Percentiles rank a stretch among this genome's conserved stretches.
phyloP scores from a whole-genome alignment of 108 stramenopile species.

The Craspedostauros australis region DNA sequence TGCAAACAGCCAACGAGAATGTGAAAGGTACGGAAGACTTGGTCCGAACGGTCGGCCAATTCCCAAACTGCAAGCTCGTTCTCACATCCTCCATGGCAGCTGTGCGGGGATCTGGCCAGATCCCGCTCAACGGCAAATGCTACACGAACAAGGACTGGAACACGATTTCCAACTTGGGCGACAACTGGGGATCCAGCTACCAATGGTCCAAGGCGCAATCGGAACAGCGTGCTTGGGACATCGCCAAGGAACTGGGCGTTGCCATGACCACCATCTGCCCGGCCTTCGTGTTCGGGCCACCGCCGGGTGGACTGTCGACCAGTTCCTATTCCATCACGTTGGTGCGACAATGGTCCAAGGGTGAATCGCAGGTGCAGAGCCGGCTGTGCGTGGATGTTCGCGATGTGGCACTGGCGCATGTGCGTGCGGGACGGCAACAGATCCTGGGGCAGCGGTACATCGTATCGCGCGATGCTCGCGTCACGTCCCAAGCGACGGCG shows the following conservation, averaged over 20 bases:
- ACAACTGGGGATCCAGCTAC: slow-evolving; percentile 77
- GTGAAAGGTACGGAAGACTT: slow-evolving; percentile 67
- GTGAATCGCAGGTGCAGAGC: slow-evolving; percentile 67
- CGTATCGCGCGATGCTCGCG: slow-evolving; percentile 59
- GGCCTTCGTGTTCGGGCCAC: slow-evolving; percentile 79
- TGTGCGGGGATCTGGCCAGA: slow-evolving; percentile 72
- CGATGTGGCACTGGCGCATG: slow-evolving; percentile 73
- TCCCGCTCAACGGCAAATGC: slow-evolving; percentile 52
- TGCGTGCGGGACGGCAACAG: slow-evolving; percentile 38
- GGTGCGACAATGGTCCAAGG: slow-evolving; percentile 65
- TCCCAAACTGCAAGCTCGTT: slow-evolving; percentile 31
- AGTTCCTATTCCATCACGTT: slow-evolving; percentile 57
- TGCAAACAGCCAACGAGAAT: slow-evolving; percentile 71
- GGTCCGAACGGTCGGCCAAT: slow-evolving; percentile 30
- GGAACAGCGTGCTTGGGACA: slow-evolving; percentile 57
- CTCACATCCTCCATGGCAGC: slow-evolving; percentile 84
- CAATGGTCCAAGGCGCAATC: slow-evolving; percentile 82
- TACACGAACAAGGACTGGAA: slow-evolving; percentile 84
- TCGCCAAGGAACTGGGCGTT: slow-evolving; percentile 35
- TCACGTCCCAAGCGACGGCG: slow-evolving; percentile 55
- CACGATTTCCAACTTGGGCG: slow-evolving; percentile 49
- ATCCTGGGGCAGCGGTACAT: slow-evolving; percentile 52
- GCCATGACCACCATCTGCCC: slow-evolving; percentile 66
- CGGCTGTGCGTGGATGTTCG: slow-evolving; percentile 77
- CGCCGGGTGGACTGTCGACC: slow-evolving; percentile 11